Evolutionary conservation across 1,284 basidiomycete species (phyloP).

Genomic region (Flammula alnicola): DNA sequence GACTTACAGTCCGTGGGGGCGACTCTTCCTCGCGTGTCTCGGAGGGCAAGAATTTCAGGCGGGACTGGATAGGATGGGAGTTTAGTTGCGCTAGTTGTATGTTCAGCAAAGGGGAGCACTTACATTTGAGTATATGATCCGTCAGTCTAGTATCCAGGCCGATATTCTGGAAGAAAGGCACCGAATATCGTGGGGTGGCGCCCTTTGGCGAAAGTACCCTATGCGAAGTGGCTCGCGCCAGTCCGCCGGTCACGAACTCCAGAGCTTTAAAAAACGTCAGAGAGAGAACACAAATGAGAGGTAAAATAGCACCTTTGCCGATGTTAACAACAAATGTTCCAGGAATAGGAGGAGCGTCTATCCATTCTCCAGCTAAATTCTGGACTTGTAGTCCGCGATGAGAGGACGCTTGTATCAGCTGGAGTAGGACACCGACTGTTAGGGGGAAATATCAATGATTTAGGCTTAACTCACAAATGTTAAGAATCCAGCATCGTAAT

Average conservation of each 20-base stretch:
- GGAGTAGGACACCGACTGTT: background rate
- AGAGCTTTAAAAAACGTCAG: conserved; percentile 42
- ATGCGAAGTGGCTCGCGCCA: conserved; percentile 72
- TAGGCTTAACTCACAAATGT: conserved; percentile 54
- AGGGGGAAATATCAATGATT: background rate
- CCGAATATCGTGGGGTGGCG: conserved; percentile 65
- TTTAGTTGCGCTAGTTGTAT: background rate
- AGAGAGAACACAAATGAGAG: conserved; percentile 25
- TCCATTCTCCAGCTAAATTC: conserved; percentile 72
- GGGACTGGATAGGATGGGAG: conserved; percentile 54
- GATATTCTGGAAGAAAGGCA: conserved; percentile 79
- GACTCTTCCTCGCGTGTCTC: conserved; percentile 56
- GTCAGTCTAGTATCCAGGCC: conserved; percentile 52
- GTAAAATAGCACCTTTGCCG: conserved; percentile 57
- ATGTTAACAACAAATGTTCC: conserved; percentile 76
- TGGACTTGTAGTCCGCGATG: conserved; percentile 72
- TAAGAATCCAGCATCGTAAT: conserved; percentile 73
- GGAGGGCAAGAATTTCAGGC: conserved; percentile 58
- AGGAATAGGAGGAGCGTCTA: conserved; percentile 72
- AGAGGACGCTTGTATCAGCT: conserved; percentile 70
- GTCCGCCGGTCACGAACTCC: conserved; percentile 66
- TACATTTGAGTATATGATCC: conserved; percentile 55
- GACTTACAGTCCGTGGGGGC: conserved; percentile 66
- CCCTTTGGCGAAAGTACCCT: conserved; percentile 65
- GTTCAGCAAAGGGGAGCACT: conserved; percentile 24